A percentile compares a stretch with the other conserved stretches of the same genome.
Conservation (phyloP, 768 basidiomycete species). For the Collybiopsis confluens region DNA sequence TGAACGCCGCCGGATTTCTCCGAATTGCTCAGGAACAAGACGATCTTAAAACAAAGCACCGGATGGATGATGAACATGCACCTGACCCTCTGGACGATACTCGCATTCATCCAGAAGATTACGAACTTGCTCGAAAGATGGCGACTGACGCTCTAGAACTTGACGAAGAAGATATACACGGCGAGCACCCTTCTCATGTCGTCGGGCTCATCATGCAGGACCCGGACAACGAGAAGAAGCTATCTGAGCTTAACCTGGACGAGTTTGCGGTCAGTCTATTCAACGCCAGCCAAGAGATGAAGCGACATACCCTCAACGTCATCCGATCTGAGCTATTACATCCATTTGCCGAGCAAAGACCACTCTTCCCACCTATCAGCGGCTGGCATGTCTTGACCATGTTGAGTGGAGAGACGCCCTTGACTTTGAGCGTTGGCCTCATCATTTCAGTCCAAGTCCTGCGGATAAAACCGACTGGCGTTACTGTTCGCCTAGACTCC, state of each 20-base stretch:
- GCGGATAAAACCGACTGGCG: slow-evolving; percentile 47
- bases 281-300: slow-evolving; percentile 77
- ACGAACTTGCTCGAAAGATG: slow-evolving; percentile 97
- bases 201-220: slow-evolving; percentile 86
- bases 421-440: slow-evolving; percentile 73
- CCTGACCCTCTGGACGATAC: slow-evolving; percentile 93
- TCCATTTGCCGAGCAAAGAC: slow-evolving; percentile 77
- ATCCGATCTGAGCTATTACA: slow-evolving; percentile 82
- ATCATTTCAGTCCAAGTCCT: slow-evolving; percentile 74
- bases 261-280: slow-evolving; percentile 93
- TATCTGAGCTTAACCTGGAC: slow-evolving; percentile 89
- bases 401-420: slow-evolving; percentile 88
- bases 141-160: slow-evolving; percentile 94
- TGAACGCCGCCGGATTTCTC: slow-evolving; percentile 91
- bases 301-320: slow-evolving; percentile 83
- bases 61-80: slow-evolving; percentile 63
- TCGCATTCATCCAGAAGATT: slow-evolving; percentile 96
- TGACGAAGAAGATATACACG: slow-evolving; percentile 96
- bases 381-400: slow-evolving; percentile 88
- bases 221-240: slow-evolving; percentile 69
- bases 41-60: slow-evolving; percentile 41
- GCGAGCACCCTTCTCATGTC: slow-evolving; percentile 87
- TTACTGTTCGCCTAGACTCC: slow-evolving; percentile 81
- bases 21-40: slow-evolving; percentile 78
- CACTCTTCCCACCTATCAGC: slow-evolving; percentile 55